phyloP scores from a whole-genome alignment of 768 basidiomycete genomes.

The Auriscalpium vulgare region DNA sequence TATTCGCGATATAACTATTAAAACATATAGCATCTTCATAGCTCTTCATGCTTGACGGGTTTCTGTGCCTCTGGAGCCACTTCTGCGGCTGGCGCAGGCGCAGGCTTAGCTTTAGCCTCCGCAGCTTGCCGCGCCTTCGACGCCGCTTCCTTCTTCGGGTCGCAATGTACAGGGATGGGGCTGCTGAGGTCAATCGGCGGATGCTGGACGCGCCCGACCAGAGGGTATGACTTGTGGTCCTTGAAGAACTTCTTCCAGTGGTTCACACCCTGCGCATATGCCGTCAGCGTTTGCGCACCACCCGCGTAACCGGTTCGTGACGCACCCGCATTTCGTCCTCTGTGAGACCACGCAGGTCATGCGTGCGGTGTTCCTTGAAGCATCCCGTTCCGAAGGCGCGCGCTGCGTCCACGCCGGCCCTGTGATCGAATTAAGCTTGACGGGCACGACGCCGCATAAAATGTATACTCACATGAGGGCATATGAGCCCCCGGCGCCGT shows the following conservation, averaged over 20 bases:
- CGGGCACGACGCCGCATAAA: slow-evolving; percentile 15
- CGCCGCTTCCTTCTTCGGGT: slow-evolving; percentile 43
- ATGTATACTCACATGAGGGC: slow-evolving; percentile 47
- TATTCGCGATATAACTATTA: background rate
- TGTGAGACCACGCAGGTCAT: slow-evolving; percentile 79
- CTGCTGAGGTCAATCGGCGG: slow-evolving; percentile 67
- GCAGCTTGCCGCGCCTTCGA: slow-evolving; percentile 16
- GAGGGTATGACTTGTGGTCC: slow-evolving; percentile 70
- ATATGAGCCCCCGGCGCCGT: slow-evolving; percentile 87
- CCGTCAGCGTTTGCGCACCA: background rate
- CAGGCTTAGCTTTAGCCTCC: background rate
- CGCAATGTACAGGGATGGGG: slow-evolving; percentile 70
- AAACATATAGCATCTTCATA: slow-evolving; percentile 2
- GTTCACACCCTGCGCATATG: slow-evolving; percentile 47
- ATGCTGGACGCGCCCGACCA: slow-evolving; percentile 72
- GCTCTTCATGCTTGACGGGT: slow-evolving; percentile 7
- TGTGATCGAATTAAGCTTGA: slow-evolving; percentile 23
- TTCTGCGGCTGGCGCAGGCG: background rate
- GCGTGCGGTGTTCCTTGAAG: slow-evolving; percentile 83
- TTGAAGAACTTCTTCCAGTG: slow-evolving; percentile 91
- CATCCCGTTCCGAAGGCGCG: slow-evolving; percentile 92
- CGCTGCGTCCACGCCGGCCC: slow-evolving; percentile 84
- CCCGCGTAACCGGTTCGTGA: slow-evolving; percentile 1
- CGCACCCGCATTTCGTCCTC: slow-evolving; percentile 64
- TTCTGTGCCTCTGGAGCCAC: background rate